phyloP scores from a whole-genome alignment of 139 green algal species.

The Spirogloea muscicola region DNA sequence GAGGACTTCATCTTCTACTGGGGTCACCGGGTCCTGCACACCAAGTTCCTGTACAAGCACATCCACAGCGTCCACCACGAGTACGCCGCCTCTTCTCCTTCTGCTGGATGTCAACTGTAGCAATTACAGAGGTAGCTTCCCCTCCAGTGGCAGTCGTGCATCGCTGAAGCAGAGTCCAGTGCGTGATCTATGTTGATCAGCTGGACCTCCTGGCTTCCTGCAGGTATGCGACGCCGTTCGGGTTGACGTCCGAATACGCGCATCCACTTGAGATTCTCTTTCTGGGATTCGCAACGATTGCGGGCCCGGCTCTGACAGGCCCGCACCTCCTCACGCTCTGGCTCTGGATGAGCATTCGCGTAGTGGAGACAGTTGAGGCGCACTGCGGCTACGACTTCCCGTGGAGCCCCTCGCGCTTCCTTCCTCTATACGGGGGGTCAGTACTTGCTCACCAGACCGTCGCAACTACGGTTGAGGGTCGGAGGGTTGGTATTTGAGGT shows the following conservation, averaged over 20 bases:
- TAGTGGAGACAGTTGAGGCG: slow-evolving; percentile 48
- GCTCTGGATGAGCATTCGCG: slow-evolving; percentile 50
- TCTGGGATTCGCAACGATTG: slow-evolving; percentile 46
- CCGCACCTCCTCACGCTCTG: slow-evolving; percentile 50
- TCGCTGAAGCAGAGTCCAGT: background rate
- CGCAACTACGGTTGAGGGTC: slow-evolving; percentile 20
- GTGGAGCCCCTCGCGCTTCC: slow-evolving; percentile 43
- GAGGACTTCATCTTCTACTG: slow-evolving; percentile 57
- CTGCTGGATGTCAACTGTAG: background rate
- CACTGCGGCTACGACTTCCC: slow-evolving; percentile 53
- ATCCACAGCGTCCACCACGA: slow-evolving; percentile 50
- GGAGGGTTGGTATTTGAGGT: no score
- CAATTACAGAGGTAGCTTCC: background rate
- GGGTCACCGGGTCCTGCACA: slow-evolving; percentile 51
- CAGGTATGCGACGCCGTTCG: slow-evolving; percentile 51
- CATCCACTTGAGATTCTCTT: slow-evolving; percentile 53
- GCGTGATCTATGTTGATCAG: background rate
- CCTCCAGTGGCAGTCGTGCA: background rate
- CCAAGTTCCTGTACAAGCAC: slow-evolving; percentile 51
- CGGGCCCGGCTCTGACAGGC: slow-evolving; percentile 40
- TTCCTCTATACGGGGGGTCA: slow-evolving; percentile 50
- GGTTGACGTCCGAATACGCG: slow-evolving; percentile 49
- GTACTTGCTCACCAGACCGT: background rate
- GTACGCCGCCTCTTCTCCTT: slow-evolving; percentile 26
- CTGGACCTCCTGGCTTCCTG: slow-evolving; percentile 4